Percentiles rank a stretch among this genome's conserved stretches.
These are phyloP conservation scores for Arachnomyces sp. DNA, from an alignment of 2,329 filamentous ascomycete species.

Conservation along the genomic window DNA sequence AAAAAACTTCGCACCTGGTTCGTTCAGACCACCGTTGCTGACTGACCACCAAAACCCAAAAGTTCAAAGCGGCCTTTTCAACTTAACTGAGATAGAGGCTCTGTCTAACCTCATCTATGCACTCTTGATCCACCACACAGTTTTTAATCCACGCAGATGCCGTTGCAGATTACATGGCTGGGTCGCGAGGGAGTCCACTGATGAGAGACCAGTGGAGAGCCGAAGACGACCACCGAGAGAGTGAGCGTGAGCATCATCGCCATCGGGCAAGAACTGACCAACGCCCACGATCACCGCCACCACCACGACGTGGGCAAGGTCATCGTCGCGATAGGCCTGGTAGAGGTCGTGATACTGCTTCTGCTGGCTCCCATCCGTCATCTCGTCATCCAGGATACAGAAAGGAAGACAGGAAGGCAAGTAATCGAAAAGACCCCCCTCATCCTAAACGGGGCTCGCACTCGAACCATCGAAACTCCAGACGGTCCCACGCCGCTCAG, in stretches of 20 bases:
- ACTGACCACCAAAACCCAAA: conserved; percentile 6
- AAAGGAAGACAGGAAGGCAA: conserved; percentile 17
- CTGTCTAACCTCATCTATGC: conserved; percentile 3
- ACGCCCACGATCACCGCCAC: conserved; percentile 32
- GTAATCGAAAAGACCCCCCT: conserved; percentile 17
- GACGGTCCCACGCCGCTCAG: conserved; percentile 14
- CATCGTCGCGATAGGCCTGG: conserved; percentile 24
- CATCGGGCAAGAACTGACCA: conserved; percentile 30
- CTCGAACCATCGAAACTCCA: conserved; percentile 16
- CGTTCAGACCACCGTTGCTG: conserved; percentile 11
- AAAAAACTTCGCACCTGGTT: conserved; percentile 9
- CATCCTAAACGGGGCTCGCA: conserved; percentile 6
- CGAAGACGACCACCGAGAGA: conserved; percentile 32
- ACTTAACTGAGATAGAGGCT: neutral
- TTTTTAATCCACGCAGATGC: conserved; percentile 30
- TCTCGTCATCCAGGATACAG: conserved; percentile 15
- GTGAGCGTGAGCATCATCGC: conserved; percentile 24
- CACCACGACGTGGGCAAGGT: conserved; percentile 21
- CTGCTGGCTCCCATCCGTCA: conserved; percentile 21
- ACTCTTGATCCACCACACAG: conserved; percentile 10
- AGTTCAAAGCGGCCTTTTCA: conserved; percentile 1
- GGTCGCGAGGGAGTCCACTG: conserved; percentile 42
- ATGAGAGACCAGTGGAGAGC: conserved; percentile 46
- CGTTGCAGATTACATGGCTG: conserved; percentile 41
- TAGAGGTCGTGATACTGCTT: conserved; percentile 21